Evolutionary conservation across 192 early-diverging fungal species (phyloP).

Genomic region (Coemansia sp.): DNA sequence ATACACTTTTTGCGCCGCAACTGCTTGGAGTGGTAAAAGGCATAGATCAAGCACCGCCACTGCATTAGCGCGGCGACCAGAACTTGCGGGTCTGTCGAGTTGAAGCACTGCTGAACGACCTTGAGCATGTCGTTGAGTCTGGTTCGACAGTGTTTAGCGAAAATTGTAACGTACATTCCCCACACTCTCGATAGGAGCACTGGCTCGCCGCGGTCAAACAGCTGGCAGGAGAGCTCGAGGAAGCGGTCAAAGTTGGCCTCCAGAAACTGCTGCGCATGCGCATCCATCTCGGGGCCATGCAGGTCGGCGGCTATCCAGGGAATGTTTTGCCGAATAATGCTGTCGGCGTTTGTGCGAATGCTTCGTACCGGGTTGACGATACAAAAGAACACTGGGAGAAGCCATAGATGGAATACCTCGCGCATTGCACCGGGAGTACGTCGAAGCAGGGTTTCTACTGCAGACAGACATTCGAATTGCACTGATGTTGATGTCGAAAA

Average conservation of each 20-base stretch:
- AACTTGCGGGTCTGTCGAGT: conserved; percentile 22
- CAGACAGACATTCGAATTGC: conserved; percentile 42
- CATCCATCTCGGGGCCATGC: conserved; percentile 36
- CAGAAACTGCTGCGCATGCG: conserved; percentile 18
- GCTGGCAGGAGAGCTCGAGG: conserved; percentile 13
- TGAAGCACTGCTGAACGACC: conserved; percentile 46
- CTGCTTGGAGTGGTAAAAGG: conserved; percentile 29
- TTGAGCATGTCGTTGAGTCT: conserved; percentile 31
- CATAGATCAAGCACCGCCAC: conserved; percentile 55
- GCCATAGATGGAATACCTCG: conserved; percentile 31
- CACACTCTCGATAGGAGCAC: conserved; percentile 38
- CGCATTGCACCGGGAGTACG: conserved; percentile 31
- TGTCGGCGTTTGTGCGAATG: conserved; percentile 48
- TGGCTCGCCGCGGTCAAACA: conserved; percentile 28
- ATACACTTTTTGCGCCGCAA: conserved; percentile 32
- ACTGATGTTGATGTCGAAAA: conserved; percentile 31
- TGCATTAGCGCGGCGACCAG: conserved; percentile 43
- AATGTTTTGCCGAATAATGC: conserved; percentile 44
- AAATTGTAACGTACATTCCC: conserved; percentile 46
- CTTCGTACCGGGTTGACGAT: conserved; percentile 37
- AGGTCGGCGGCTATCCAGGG: conserved; percentile 50
- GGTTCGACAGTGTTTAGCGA: conserved; percentile 31
- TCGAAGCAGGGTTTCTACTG: conserved; percentile 37
- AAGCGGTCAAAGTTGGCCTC: conserved; percentile 18
- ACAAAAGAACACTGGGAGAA: conserved; percentile 40